Evolutionary conservation across 2,329 filamentous ascomycete genomes (phyloP).

Genomic region (Penicillium sp.): DNA sequence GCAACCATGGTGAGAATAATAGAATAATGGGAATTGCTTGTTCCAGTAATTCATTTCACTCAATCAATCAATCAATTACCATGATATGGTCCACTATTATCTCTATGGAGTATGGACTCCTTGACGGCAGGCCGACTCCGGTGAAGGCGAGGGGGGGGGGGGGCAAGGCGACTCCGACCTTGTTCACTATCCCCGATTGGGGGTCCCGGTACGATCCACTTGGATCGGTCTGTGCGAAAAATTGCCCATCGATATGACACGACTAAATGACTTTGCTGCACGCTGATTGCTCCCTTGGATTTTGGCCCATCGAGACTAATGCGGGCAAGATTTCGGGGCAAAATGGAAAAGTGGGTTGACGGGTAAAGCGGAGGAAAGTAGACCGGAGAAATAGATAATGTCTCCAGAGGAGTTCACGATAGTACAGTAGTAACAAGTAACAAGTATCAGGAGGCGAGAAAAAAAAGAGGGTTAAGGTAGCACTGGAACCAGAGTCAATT

Average conservation of each 20-base stretch:
- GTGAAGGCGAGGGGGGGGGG: slow-evolving; percentile 21
- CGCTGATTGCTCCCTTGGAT: slow-evolving; percentile 10
- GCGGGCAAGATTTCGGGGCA: slow-evolving; percentile 15
- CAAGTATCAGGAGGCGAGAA: background rate
- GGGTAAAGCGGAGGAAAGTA: background rate
- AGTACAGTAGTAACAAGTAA: background rate
- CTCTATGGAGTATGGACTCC: background rate
- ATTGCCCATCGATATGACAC: slow-evolving; percentile 10
- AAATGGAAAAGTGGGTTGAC: background rate
- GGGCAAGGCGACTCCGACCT: background rate
- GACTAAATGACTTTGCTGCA: slow-evolving; percentile 7
- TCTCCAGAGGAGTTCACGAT: background rate
- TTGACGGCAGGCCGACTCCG: slow-evolving; percentile 17
- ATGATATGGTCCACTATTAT: background rate
- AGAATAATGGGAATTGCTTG: slow-evolving; percentile 7
- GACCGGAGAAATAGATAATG: background rate
- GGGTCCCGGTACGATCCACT: background rate
- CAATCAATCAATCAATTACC: no score
- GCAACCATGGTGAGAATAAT: slow-evolving; percentile 18
- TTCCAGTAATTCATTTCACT: background rate
- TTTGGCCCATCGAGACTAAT: slow-evolving; percentile 11
- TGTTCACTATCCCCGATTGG: background rate
- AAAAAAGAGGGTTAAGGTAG: background rate
- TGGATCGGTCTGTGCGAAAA: slow-evolving; percentile 4
- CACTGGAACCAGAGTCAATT: background rate